Evolutionary conservation across 202 grass and related monocot species (phyloP).

Genomic region (Bolboschoenoplectus hybrid): DNA sequence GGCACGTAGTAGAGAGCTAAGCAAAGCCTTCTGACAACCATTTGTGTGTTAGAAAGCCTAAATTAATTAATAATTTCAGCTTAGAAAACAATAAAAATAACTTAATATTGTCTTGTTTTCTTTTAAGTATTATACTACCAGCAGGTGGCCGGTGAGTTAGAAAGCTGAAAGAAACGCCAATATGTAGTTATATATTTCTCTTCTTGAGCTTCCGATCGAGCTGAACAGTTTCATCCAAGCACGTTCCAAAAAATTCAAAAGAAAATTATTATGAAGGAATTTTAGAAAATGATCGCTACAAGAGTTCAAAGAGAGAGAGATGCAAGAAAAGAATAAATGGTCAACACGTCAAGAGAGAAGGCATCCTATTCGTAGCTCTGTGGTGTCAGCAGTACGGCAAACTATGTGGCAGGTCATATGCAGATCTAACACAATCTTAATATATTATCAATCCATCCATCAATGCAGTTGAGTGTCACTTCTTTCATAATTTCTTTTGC

Average conservation of each 20-base stretch:
- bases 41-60: too few species aligned
- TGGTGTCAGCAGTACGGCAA: neutral
- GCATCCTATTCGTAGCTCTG: neutral
- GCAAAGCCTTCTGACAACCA: neutral
- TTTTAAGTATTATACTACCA: too few species aligned
- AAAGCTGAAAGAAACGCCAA: too few species aligned
- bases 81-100: too few species aligned
- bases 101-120: too few species aligned
- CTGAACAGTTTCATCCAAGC: slow-evolving; percentile 43
- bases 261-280: neutral
- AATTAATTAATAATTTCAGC: too few species aligned
- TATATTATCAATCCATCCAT: too few species aligned
- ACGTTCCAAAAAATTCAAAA: slow-evolving; percentile 41
- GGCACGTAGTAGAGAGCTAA: neutral
- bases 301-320: neutral
- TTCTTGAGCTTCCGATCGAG: neutral
- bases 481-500: neutral
- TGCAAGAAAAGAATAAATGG: slow-evolving; percentile 84
- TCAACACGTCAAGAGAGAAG: slow-evolving; percentile 40
- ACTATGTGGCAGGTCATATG: slow-evolving; percentile 56
- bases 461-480: neutral
- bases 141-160: too few species aligned
- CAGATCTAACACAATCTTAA: neutral
- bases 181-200: neutral
- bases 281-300: neutral